These are phyloP conservation scores for Myxozyma udenii DNA, from an alignment of 805 yeast species.

Conservation along the genomic window DNA sequence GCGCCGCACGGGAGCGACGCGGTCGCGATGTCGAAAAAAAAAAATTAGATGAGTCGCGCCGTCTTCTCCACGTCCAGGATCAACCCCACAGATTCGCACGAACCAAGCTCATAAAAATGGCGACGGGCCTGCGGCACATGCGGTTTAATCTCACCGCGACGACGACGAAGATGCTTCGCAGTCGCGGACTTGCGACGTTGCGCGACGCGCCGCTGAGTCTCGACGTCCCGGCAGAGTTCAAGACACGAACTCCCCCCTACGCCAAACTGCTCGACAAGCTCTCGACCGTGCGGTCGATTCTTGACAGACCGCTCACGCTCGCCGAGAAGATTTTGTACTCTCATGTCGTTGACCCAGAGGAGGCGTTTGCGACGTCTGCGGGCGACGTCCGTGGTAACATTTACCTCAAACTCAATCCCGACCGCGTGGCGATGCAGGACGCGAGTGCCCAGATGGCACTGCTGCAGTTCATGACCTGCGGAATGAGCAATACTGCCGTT, in stretches of 20 bases:
- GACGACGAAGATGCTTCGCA: not conserved
- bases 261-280: conserved; percentile 49
- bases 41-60: too few species aligned
- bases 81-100: too few species aligned
- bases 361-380: conserved; percentile 37
- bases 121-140: not conserved
- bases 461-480: conserved; percentile 94
- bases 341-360: conserved; percentile 90
- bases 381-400: conserved; percentile 66
- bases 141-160: not conserved
- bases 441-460: conserved; percentile 99
- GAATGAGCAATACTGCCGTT: conserved; percentile 84
- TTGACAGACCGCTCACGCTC: conserved; percentile 79
- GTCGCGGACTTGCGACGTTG: conserved; percentile 20
- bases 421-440: conserved; percentile 98
- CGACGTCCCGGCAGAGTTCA: conserved; percentile 56
- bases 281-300: conserved; percentile 57
- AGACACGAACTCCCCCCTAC: conserved; percentile 75
- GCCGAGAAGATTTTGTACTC: conserved; percentile 95
- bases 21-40: too few species aligned
- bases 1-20: too few species aligned
- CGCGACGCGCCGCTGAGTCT: conserved; percentile 9
- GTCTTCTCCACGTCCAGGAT: too few species aligned
- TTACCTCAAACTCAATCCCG: conserved; percentile 92
- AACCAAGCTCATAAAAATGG: too few species aligned